Evolutionary conservation across 2,329 filamentous ascomycete genomes (phyloP), one percentile per base, ranked within the genome.

Genomic region (Clonostachys rosea): DNA sequence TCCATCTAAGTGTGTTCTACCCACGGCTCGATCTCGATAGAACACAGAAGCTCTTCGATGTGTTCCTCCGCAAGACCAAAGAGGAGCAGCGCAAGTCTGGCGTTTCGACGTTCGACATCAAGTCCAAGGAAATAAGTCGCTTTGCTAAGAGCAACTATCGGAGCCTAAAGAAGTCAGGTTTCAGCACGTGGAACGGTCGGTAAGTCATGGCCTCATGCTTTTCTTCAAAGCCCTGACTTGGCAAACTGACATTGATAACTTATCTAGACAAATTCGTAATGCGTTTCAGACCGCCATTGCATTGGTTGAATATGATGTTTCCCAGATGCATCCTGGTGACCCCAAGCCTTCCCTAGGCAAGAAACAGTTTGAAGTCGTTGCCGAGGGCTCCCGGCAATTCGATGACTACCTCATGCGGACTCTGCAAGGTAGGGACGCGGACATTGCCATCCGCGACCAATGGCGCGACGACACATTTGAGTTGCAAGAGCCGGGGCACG

Each of bases 1-100:
- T 76, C 39, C 71, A 75, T 46, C 52, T 73, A n/a, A 66, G 59
- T 2, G 57, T 75, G 1, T 71, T 69, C 59, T 75, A 74, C 47
- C 50, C 50, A 52, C 50, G 52, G 35, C n/a, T 41, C 13, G 36
- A 39, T 18, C 36, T 39, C 11, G 14, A 39, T n/a, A 65, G 44
- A 7, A 52, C 52, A 3, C 24, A 34, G 10, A 45, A 50, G 34
- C 34, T 53, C 1, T 50, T 47, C 14, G 36, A 49, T 2, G 47
- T 40, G 5, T 52, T 52, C 36, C 40, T 54, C 16, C 37, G 40
- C 11, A 41, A 43, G 6, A 17, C 50, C 5, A 50, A 42, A 9
- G 46, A 43, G 1, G 52, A 54, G 36, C 47, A 50, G 18, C 12
- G 17, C 3, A 11, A 20, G 6, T 42, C 43, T 1, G 8, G 12